Evolutionary conservation across 495 filamentous ascomycete genomes (phyloP), one percentile per base, ranked within the genome.

Genomic region (Penicillium pulvis): DNA sequence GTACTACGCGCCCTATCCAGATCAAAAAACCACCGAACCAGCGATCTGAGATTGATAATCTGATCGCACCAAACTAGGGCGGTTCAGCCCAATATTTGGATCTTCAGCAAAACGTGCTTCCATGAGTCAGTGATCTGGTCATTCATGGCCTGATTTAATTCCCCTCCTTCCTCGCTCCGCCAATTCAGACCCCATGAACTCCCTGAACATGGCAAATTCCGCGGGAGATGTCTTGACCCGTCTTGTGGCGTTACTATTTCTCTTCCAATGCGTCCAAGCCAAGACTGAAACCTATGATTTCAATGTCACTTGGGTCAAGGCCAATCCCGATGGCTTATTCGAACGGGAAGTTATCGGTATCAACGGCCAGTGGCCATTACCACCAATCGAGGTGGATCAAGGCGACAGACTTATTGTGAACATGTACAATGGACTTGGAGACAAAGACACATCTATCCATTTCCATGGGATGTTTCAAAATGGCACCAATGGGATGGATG

Each of bases 391-490:
- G 50, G 88, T 85, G 36, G 82, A 85, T 47, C 76, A 88, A 51
- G 90, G 90, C 49, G 91, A 94, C 66, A 79, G 75, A 26, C 62
- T 95, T 31, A 71, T 94, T 42, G 81, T 93, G 53, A 85, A 91
- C 55, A 79, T 89, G 62, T 73, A 85, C 62, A 95, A 95, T 70
- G 78, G 81, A 20, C 81, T 95, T 6, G 88, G 85, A 11, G 84
- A 92, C 64, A 79, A 91, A 63, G 75, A 75, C 26, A 87, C 89
- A 3, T 83, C 83, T 35, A 72, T 94, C 5, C 91, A 95, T 75
- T 95, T 87, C 69, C 91, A 95, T 68, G 91, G 91, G 19, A 78
- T 93, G 65, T 90, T 82, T 68, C 88, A 91, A 68, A 80, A 87
- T 64, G 80, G 78, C 24, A 88, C 87, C 6, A 84, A 77, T 17